phyloP scores from a whole-genome alignment of 768 basidiomycete species.

The Galerina marginata region DNA sequence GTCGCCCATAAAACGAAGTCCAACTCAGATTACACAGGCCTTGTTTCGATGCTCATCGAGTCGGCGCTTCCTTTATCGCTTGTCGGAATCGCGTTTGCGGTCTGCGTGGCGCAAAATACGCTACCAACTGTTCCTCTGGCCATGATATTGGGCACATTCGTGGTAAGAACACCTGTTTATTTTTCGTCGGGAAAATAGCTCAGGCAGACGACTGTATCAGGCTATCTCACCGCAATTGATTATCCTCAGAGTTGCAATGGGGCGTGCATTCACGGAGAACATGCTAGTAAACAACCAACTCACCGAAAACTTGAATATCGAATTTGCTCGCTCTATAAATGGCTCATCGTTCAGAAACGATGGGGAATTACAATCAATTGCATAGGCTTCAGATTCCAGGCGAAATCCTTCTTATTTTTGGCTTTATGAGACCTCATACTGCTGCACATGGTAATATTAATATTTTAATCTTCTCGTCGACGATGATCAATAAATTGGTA shows the following conservation, averaged over 20 bases:
- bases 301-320: too few relatives aligned
- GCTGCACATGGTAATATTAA: too few relatives aligned
- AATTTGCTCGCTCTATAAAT: too few relatives aligned
- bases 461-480: too few relatives aligned
- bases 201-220: not conserved
- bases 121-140: not conserved
- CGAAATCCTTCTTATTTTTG: too few relatives aligned
- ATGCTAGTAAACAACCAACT: not conserved
- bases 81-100: constrained; percentile 5
- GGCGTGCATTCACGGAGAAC: constrained; percentile 6
- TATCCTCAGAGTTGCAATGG: constrained; percentile 7
- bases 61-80: constrained; percentile 3
- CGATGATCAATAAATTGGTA: too few relatives aligned
- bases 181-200: not conserved
- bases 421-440: too few relatives aligned
- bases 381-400: too few relatives aligned
- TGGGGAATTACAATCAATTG: too few relatives aligned
- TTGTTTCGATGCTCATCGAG: constrained; percentile 6
- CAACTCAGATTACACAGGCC: not conserved
- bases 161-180: not conserved
- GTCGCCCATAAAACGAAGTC: not conserved
- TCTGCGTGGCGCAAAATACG: not conserved
- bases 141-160: constrained; percentile 1
- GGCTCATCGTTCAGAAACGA: too few relatives aligned
- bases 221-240: constrained; percentile 10